These are phyloP conservation scores for Sisymbrium irio DNA, from an alignment of 345 rosid genomes.

Conservation along the genomic window DNA sequence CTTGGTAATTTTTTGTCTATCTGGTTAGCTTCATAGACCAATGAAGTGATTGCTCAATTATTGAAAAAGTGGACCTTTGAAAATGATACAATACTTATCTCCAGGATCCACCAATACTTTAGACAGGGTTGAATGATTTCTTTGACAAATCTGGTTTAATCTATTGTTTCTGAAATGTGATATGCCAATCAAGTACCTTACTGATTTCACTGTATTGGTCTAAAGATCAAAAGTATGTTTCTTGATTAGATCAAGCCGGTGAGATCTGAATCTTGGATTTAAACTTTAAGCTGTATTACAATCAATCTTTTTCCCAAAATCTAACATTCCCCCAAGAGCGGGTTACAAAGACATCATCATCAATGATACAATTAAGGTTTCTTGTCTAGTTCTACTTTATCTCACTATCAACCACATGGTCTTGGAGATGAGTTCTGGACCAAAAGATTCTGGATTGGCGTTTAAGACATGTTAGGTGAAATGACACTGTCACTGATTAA, in stretches of 20 bases:
- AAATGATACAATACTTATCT: conserved; percentile 25
- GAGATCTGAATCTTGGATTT: conserved; percentile 1
- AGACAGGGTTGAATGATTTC: conserved; percentile 2
- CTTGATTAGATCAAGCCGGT: conserved; percentile 11
- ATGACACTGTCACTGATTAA: conserved; percentile 24
- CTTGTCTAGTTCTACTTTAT: conserved; percentile 28
- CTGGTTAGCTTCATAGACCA: neutral
- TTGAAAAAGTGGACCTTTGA: conserved; percentile 23
- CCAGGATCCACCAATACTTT: neutral
- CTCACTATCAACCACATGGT: conserved; percentile 31
- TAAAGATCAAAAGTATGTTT: neutral
- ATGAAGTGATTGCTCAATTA: conserved; percentile 15
- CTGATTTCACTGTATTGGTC: neutral
- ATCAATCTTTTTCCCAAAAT: neutral
- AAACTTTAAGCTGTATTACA: neutral
- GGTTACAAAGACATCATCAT: conserved; percentile 27
- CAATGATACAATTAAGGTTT: conserved; percentile 26
- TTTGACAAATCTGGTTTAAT: neutral
- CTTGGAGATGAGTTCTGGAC: conserved; percentile 28
- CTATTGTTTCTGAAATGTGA: neutral
- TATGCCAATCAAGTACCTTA: neutral
- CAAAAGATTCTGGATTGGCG: conserved; percentile 20
- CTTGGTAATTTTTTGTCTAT: neutral
- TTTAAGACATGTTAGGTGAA: conserved; percentile 32
- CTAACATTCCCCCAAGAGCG: conserved; percentile 6